A percentile compares a stretch with the other conserved stretches of the same genome.
phyloP scores from a whole-genome alignment of 225 moss, liverwort and hornwort species.

The Pseudisothecium myosuroides region DNA sequence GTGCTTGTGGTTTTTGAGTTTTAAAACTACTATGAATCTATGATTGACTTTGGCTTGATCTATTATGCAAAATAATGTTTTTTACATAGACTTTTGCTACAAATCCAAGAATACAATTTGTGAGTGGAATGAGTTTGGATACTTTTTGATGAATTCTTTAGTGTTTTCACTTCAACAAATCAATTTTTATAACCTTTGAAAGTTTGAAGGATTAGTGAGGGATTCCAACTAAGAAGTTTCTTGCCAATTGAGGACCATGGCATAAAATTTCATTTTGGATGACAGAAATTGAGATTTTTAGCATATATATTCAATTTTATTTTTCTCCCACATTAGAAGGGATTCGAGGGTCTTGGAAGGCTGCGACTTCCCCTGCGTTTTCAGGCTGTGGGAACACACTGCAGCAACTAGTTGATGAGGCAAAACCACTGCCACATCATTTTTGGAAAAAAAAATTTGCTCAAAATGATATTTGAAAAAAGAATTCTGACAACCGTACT shows the following conservation, averaged over 20 bases:
- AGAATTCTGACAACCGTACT: too few species aligned
- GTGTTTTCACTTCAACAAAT: neutral
- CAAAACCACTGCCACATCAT: too few species aligned
- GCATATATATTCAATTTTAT: neutral
- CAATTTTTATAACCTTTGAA: neutral
- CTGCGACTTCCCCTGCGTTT: too few species aligned
- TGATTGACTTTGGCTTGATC: neutral
- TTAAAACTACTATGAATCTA: neutral
- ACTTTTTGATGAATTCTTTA: neutral
- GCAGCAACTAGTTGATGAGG: too few species aligned
- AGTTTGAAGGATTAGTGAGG: neutral
- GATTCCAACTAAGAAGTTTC: neutral
- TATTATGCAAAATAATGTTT: neutral
- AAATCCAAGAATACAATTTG: neutral
- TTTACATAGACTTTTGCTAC: neutral
- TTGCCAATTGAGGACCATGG: neutral
- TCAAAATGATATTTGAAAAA: too few species aligned
- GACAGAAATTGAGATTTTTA: neutral
- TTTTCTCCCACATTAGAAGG: neutral
- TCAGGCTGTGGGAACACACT: too few species aligned
- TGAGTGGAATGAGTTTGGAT: accelerated
- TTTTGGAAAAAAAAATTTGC: too few species aligned
- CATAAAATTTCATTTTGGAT: neutral
- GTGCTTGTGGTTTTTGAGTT: neutral
- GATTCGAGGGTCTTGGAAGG: too few species aligned